A percentile compares a stretch with the other conserved stretches of the same genome.
Conservation (phyloP, 1,284 basidiomycete genomes). For the Boletellus dicymbophilus region DNA sequence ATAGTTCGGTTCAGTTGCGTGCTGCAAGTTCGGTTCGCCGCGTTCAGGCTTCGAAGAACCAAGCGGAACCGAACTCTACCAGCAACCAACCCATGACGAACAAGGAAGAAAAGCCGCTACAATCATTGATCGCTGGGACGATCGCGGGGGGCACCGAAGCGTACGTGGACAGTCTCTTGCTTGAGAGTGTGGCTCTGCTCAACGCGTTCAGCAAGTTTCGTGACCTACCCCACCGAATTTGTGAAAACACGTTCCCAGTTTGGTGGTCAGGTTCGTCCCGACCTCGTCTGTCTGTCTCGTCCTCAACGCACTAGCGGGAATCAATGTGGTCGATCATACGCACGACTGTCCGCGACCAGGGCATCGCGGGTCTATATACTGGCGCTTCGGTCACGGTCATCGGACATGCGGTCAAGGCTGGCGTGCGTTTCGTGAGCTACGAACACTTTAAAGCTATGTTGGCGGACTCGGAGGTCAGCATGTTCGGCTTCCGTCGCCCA, state of each 20-base stretch:
- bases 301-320: slow-evolving; percentile 33
- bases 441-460: slow-evolving; percentile 90
- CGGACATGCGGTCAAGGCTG: slow-evolving; percentile 92
- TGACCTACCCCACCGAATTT: slow-evolving; percentile 93
- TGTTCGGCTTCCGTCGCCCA: no score
- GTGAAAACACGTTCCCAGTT: slow-evolving; percentile 89
- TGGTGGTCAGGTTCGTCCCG: slow-evolving; percentile 65
- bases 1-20: no score
- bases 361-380: slow-evolving; percentile 79
- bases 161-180: slow-evolving; percentile 41
- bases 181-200: slow-evolving; percentile 15
- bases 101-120: slow-evolving; percentile 76
- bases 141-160: slow-evolving; percentile 94
- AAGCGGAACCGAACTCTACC: neutral
- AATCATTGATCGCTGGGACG: slow-evolving; percentile 88
- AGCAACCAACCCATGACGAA: slow-evolving; percentile 28
- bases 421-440: slow-evolving; percentile 94
- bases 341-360: slow-evolving; percentile 72
- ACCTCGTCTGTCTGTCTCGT: neutral
- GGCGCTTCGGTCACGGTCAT: slow-evolving; percentile 86
- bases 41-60: neutral
- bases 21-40: neutral
- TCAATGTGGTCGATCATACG: slow-evolving; percentile 69
- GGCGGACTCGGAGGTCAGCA: slow-evolving; percentile 75
- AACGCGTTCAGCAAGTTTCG: slow-evolving; percentile 54